Percentiles rank a stretch among this genome's conserved stretches.
phyloP scores from a whole-genome alignment of 768 basidiomycete species.

The Lentinula raphanica region DNA sequence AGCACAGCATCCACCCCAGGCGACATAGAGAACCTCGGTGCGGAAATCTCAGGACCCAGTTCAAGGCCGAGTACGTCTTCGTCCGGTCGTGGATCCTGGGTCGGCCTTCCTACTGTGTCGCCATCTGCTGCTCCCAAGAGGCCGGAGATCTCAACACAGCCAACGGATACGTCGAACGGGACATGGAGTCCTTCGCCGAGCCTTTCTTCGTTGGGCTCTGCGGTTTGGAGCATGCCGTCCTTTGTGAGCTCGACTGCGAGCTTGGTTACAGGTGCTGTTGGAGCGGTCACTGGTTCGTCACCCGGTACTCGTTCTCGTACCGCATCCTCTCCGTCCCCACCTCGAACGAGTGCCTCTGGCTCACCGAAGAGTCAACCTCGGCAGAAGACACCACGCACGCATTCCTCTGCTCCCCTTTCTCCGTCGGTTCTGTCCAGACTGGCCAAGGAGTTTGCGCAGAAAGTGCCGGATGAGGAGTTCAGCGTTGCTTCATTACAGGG shows the following conservation, averaged over 20 bases:
- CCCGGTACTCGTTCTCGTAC: constrained; percentile 37
- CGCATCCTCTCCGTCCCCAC: constrained; percentile 12
- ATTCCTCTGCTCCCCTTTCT: constrained; percentile 62
- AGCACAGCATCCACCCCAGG: not conserved
- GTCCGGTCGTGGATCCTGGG: not conserved
- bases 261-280: not conserved
- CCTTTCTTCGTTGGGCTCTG: not conserved
- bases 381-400: constrained; percentile 39
- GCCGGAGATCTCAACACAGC: not conserved
- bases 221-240: constrained; percentile 3
- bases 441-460: constrained; percentile 74
- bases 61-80: not conserved
- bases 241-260: constrained; percentile 4
- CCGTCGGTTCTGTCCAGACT: constrained; percentile 58
- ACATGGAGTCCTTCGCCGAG: constrained; percentile 3
- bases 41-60: not conserved
- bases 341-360: constrained; percentile 29
- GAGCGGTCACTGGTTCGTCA: constrained; percentile 12
- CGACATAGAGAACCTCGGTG: not conserved
- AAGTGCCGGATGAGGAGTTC: constrained; percentile 81
- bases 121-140: not conserved
- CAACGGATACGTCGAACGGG: not conserved
- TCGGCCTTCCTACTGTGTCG: not conserved
- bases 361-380: constrained; percentile 62
- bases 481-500: constrained; percentile 89